Evolutionary conservation across 306 rosid species (phyloP).

Genomic region (Begonia peltatifolia): DNA sequence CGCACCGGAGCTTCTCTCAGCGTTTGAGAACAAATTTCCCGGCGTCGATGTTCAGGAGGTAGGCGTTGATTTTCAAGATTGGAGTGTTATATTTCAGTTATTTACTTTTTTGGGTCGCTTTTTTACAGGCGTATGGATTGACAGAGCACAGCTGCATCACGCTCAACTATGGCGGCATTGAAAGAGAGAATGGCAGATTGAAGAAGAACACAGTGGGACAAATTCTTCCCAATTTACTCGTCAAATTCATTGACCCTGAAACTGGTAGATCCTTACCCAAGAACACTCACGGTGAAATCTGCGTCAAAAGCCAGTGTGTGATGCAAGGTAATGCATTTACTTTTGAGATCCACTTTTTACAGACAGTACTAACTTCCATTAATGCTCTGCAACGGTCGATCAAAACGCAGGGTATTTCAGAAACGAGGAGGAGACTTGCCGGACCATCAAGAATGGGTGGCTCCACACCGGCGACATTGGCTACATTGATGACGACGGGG

Average conservation of each 20-base stretch:
- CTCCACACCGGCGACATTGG: constrained; percentile 88
- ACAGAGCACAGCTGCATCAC: constrained; percentile 96
- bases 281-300: constrained; percentile 70
- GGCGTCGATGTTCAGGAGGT: constrained; percentile 74
- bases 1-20: constrained; percentile 60
- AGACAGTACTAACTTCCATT: no score
- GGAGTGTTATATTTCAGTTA: no score
- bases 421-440: constrained; percentile 56
- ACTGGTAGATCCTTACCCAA: constrained; percentile 59
- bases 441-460: constrained; percentile 67
- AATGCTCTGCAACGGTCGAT: background rate
- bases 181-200: constrained; percentile 14
- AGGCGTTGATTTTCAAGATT: background rate
- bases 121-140: constrained; percentile 72
- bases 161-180: constrained; percentile 41
- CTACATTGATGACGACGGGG: constrained; percentile 65
- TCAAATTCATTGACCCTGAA: constrained; percentile 73
- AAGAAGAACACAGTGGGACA: constrained; percentile 69
- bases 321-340: constrained; percentile 50
- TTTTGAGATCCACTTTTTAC: no score
- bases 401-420: constrained; percentile 53
- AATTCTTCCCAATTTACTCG: constrained; percentile 75
- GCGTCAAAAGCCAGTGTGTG: constrained; percentile 80
- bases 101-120: no score
- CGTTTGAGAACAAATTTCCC: constrained; percentile 75